Evolutionary conservation across 495 filamentous ascomycete genomes (phyloP), one percentile per base, ranked within the genome.

Genomic region (Amniculicola lignicola): DNA sequence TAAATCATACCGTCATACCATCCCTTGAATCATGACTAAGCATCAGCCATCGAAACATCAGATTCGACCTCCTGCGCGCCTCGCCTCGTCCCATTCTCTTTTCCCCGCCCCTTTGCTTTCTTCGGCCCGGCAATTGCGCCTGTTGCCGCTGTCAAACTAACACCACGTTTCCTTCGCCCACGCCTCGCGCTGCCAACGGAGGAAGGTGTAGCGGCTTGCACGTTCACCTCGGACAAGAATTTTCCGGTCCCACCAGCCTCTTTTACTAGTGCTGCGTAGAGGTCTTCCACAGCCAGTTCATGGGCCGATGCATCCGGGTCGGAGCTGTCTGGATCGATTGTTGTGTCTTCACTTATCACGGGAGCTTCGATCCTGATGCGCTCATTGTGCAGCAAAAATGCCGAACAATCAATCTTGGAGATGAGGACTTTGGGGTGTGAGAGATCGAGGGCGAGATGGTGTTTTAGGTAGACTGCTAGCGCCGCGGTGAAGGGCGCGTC

Each of bases 381-480:
- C 11, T 71, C 63, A 5, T 51, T 45, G 9, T 37, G 33, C 4
- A 71, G 54, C 18, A 46, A 54, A 36, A 71, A 69, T 11, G 45
- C 45, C 3, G 44, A 46, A 46, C 69, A 71, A 4, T 48, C 50
- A 15, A 69, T 51, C 28, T 59, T 57, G 3, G 61, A 60, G 9
- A 71, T 63, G 2, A 42, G 18, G 7, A 69, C 52, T 19, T 50
- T 61, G 3, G 58, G 57, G 39, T 68, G 51, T 7, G 57, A 45
- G 28, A 70, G 57, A 21, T 45, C 39, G n/a, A 71, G 28, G 27
- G 66, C 67, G 15, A 67, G 57, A 49, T 71, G 67, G 28, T 54
- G 41, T n/a, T 45, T 37, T 3, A 64, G 35, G 43, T 71, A 69
- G n/a, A 40, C 33, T 1, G 53, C 46, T 6, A 71, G 45, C 1